Conservation (phyloP, 73 alveolate genomes). For the Paramecium primaurelia region DNA sequence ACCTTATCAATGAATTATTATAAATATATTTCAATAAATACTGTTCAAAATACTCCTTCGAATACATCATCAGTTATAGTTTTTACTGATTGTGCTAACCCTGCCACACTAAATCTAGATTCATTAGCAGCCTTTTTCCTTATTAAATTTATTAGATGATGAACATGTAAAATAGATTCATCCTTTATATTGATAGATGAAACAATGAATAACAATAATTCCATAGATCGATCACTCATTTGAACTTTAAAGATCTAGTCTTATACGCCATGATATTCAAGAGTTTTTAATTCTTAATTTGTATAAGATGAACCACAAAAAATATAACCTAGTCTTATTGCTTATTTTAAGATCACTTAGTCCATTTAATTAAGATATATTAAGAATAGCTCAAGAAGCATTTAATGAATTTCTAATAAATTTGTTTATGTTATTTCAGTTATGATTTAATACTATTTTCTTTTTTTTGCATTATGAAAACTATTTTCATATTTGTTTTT, state of each 20-base stretch:
- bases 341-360: neutral
- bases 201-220: neutral
- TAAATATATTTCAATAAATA: neutral
- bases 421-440: neutral
- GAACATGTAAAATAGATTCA: neutral
- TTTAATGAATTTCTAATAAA: neutral
- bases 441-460: neutral
- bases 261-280: neutral
- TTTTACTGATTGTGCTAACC: neutral
- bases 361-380: neutral
- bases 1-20: neutral
- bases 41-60: neutral
- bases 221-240: neutral
- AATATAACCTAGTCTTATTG: neutral
- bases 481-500: neutral
- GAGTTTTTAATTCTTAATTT: neutral
- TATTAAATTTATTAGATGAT: neutral
- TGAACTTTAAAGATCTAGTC: neutral
- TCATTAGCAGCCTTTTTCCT: constrained; percentile 2
- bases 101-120: neutral
- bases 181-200: neutral
- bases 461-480: neutral
- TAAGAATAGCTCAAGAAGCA: neutral
- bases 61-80: neutral
- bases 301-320: neutral